Conservation (phyloP, 352 stramenopile species). For the Globisporangium barbulae region DNA sequence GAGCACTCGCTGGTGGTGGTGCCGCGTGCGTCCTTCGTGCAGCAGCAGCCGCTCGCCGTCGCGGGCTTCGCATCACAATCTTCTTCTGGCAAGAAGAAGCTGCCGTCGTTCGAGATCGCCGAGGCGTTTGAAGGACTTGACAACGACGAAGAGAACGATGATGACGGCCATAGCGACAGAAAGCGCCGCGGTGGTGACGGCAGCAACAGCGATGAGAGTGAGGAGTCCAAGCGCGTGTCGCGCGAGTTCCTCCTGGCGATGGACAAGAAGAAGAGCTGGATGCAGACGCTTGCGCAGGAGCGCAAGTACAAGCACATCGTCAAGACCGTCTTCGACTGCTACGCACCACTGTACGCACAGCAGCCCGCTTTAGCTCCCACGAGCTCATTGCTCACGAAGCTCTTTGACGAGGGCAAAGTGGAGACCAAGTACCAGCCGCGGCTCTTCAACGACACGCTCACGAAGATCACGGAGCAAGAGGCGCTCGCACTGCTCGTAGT, state of each 20-base stretch:
- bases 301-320: constrained; percentile 36
- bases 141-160: constrained; percentile 27
- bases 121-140: constrained; percentile 56
- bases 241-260: constrained; percentile 48
- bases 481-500: constrained; percentile 53
- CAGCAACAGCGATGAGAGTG: constrained; percentile 17
- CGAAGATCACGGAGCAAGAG: constrained; percentile 63
- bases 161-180: background rate
- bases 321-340: constrained; percentile 56
- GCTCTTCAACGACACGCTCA: constrained; percentile 55
- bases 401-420: constrained; percentile 20
- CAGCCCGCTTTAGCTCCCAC: constrained; percentile 19
- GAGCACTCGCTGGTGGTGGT: background rate
- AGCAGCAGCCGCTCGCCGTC: background rate
- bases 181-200: background rate
- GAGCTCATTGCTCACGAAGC: constrained; percentile 4
- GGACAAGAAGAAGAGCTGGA: constrained; percentile 66
- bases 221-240: constrained; percentile 26
- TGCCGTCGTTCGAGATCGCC: constrained; percentile 48
- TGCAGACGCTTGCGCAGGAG: constrained; percentile 41
- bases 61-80: constrained; percentile 1
- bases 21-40: background rate
- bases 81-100: constrained; percentile 3
- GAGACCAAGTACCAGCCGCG: constrained; percentile 49
- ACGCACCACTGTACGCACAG: constrained; percentile 48